phyloP scores from a whole-genome alignment of 23 red algal species.

The Gracilaria caudata region DNA sequence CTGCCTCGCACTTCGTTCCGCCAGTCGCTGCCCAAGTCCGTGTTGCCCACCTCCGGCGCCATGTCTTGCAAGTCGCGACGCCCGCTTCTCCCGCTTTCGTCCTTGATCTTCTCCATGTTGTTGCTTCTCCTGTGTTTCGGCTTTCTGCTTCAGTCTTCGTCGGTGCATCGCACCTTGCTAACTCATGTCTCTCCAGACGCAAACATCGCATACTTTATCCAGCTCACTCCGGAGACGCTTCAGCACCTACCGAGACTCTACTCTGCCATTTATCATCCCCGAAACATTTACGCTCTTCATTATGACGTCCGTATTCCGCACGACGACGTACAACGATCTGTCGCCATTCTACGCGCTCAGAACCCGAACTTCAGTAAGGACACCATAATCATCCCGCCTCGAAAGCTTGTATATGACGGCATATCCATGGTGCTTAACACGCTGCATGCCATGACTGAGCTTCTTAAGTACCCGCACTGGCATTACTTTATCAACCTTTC shows the following conservation, averaged over 20 bases:
- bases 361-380: neutral
- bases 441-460: constrained; percentile 15
- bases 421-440: constrained; percentile 44
- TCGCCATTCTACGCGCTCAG: neutral
- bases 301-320: constrained; percentile 72
- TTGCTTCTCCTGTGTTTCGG: neutral
- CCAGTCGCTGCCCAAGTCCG: neutral
- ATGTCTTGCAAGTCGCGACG: neutral
- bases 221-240: constrained; percentile 36
- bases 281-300: constrained; percentile 77
- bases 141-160: neutral
- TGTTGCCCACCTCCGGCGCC: neutral
- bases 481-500: constrained; percentile 43
- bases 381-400: constrained; percentile 14
- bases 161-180: neutral
- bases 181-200: constrained; percentile 25
- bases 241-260: constrained; percentile 56
- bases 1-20: neutral
- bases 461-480: constrained; percentile 4
- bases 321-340: neutral
- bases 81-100: neutral
- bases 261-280: constrained; percentile 48
- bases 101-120: neutral
- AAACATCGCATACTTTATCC: constrained; percentile 73
- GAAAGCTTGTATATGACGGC: constrained; percentile 37